These are phyloP conservation scores for Paramecium biaurelia DNA, from an alignment of 73 alveolate species.

Conservation along the genomic window DNA sequence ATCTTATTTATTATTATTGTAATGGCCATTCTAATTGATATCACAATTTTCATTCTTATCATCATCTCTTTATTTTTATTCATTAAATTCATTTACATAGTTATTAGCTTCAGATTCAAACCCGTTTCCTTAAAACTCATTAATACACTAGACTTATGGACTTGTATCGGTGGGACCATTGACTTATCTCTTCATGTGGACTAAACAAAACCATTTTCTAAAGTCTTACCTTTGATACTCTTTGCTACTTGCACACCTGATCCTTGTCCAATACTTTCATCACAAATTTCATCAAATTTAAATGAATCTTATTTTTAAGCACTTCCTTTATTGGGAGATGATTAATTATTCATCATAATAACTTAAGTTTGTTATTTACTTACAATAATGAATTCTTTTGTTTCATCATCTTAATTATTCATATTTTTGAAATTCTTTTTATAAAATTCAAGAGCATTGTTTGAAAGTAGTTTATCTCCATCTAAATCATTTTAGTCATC, in stretches of 20 bases:
- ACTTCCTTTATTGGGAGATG: conserved; percentile 8
- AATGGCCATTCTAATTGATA: neutral
- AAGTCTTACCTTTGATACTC: neutral
- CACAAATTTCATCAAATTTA: conserved; percentile 2
- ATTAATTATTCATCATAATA: neutral
- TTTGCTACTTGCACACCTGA: conserved; percentile 9
- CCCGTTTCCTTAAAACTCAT: neutral
- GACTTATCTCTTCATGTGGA: neutral
- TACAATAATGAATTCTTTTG: conserved; percentile 36
- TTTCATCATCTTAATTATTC: neutral
- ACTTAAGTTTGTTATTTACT: neutral
- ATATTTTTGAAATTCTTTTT: neutral
- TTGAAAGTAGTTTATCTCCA: neutral
- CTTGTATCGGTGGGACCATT: neutral
- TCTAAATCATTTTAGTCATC: conserved; percentile 32
- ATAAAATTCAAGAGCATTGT: neutral
- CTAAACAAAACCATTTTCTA: neutral
- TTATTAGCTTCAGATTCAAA: neutral
- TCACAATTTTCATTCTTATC: neutral
- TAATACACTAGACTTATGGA: neutral
- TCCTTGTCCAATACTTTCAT: neutral
- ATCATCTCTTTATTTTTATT: neutral
- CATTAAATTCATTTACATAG: neutral
- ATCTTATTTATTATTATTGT: neutral
- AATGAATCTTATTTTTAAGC: neutral